These are phyloP conservation scores for Ilyonectria robusta DNA, from an alignment of 2,329 filamentous ascomycete genomes.

Conservation along the genomic window DNA sequence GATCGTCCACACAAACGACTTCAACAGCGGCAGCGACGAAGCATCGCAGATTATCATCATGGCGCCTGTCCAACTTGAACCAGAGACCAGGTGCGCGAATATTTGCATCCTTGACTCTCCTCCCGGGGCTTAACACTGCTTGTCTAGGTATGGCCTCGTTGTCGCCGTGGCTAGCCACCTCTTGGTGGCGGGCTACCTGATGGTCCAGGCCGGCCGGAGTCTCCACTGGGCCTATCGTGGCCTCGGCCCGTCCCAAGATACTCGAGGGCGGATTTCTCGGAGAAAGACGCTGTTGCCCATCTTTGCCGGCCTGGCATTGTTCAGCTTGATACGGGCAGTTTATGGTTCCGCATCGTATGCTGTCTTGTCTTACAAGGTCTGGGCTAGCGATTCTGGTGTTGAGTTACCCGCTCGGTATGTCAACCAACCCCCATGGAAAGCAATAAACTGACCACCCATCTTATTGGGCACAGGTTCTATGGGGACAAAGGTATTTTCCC, in stretches of 20 bases:
- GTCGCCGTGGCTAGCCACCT: conserved; percentile 41
- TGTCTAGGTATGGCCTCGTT: conserved; percentile 33
- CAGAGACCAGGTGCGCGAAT: conserved; percentile 36
- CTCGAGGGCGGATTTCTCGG: conserved; percentile 49
- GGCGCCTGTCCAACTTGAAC: conserved; percentile 46
- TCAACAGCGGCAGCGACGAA: conserved; percentile 3
- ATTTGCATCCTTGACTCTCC: neutral
- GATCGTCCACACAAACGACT: neutral
- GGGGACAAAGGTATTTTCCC: conserved; percentile 55
- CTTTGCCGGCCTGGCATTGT: conserved; percentile 60
- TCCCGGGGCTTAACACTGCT: conserved; percentile 3
- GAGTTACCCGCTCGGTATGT: conserved; percentile 55
- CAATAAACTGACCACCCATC: neutral
- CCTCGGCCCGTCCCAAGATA: conserved; percentile 54
- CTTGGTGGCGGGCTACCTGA: conserved; percentile 34
- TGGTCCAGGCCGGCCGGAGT: conserved; percentile 39
- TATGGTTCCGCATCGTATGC: conserved; percentile 61
- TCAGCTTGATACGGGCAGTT: conserved; percentile 60
- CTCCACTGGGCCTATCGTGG: conserved; percentile 44
- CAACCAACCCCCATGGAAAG: neutral
- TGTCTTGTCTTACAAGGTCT: conserved; percentile 63
- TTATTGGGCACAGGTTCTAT: conserved; percentile 39
- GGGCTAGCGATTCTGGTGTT: conserved; percentile 60
- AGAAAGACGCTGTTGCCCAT: conserved; percentile 49
- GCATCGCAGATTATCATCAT: conserved; percentile 33